phyloP scores from a whole-genome alignment of 2,329 filamentous ascomycete species.

The Ceratocystis destructans region DNA sequence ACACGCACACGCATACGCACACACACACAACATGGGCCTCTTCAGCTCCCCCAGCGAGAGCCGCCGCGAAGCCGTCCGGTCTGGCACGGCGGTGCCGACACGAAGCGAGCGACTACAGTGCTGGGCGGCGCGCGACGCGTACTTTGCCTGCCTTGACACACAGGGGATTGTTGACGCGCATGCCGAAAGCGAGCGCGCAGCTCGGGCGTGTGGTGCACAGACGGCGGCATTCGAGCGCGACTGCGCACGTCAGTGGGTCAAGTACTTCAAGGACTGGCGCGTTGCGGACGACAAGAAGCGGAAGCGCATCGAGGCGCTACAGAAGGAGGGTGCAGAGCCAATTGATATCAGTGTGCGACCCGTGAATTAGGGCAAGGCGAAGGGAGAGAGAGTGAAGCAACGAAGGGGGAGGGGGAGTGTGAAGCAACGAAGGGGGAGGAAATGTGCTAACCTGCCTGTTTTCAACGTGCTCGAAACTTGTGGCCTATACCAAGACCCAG shows the following conservation, averaged over 20 bases:
- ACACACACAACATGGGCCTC: conserved; percentile 33
- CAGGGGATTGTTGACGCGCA: conserved; percentile 61
- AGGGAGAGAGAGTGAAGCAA: no score
- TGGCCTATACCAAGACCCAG: not conserved
- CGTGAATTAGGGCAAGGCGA: conserved; percentile 1
- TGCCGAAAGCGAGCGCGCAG: conserved; percentile 27
- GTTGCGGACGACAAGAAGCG: conserved; percentile 85
- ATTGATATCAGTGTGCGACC: conserved; percentile 15
- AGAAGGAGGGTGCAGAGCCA: conserved; percentile 51
- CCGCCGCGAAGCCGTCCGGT: conserved; percentile 41
- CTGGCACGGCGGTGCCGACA: conserved; percentile 60
- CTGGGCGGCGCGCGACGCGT: conserved; percentile 79
- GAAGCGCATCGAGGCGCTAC: conserved; percentile 60
- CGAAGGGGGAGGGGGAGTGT: not conserved
- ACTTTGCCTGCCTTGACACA: conserved; percentile 76
- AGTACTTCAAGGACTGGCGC: conserved; percentile 94
- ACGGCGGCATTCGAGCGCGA: conserved; percentile 58
- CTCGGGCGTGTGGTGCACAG: conserved; percentile 30
- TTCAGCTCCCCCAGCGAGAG: conserved; percentile 32
- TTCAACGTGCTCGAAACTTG: not conserved
- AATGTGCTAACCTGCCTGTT: not conserved
- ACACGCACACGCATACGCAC: not conserved
- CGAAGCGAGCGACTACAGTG: conserved; percentile 68
- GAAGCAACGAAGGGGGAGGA: not conserved
- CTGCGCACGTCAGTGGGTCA: conserved; percentile 86